phyloP scores from a whole-genome alignment of 768 basidiomycete species.

The Boletales sp. region DNA sequence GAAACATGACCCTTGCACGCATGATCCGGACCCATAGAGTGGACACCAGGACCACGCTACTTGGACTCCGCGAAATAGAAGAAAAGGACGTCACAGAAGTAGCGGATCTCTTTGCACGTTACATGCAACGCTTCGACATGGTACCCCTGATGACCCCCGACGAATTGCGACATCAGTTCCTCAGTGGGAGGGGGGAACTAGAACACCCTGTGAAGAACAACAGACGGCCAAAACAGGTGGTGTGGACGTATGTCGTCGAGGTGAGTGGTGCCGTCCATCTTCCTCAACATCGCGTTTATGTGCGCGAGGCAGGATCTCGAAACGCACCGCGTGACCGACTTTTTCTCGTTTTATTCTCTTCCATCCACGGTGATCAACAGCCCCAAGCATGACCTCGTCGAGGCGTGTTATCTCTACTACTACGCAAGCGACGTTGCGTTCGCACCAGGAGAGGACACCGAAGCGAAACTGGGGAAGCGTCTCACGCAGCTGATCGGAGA shows the following conservation, averaged over 20 bases:
- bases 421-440: constrained; percentile 84
- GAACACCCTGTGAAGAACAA: constrained; percentile 35
- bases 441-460: constrained; percentile 55
- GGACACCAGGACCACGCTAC: constrained; percentile 44
- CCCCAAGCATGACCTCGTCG: constrained; percentile 64
- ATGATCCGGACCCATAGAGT: constrained; percentile 78
- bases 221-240: constrained; percentile 75
- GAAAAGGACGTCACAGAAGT: constrained; percentile 72
- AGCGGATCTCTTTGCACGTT: constrained; percentile 64
- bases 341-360: constrained; percentile 95
- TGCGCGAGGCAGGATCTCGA: constrained; percentile 60
- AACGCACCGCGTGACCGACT: constrained; percentile 85
- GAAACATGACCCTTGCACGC: constrained; percentile 86
- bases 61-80: constrained; percentile 86
- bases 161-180: constrained; percentile 83
- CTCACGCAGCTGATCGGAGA: constrained; percentile 73
- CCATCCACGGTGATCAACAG: constrained; percentile 89
- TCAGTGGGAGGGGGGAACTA: constrained; percentile 70
- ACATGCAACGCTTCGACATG: constrained; percentile 86
- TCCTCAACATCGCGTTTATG: constrained; percentile 1
- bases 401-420: constrained; percentile 95
- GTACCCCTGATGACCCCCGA: constrained; percentile 67
- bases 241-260: constrained; percentile 97
- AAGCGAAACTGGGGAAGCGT: constrained; percentile 61
- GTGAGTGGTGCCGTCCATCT: constrained; percentile 38